Conservation (phyloP, 331 rosid species). For the Arachis monticola region DNA sequence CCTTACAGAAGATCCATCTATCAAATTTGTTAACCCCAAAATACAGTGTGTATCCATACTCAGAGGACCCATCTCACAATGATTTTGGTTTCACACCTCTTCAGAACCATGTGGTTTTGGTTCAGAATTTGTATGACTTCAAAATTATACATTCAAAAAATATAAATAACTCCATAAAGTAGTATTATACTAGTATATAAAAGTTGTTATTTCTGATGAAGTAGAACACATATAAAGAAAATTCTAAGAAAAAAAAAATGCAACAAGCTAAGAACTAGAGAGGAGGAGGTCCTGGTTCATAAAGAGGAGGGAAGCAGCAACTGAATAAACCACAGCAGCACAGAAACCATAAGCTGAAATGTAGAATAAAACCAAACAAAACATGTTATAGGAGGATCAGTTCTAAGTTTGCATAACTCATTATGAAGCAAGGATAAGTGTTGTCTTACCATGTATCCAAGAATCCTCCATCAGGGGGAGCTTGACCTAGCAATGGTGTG, state of each 20-base stretch:
- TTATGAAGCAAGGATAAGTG: background rate
- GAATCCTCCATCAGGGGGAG: conserved; percentile 51
- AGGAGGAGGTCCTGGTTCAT: conserved; percentile 70
- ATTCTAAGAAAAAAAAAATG: background rate
- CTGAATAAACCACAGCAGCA: conserved; percentile 77
- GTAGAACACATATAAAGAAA: background rate
- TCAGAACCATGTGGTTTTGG: background rate
- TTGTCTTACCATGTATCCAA: conserved; percentile 58
- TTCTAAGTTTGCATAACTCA: background rate
- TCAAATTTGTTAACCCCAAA: conserved; percentile 13
- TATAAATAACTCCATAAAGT: too few relatives aligned
- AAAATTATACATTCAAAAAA: too few relatives aligned
- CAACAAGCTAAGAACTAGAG: conserved; percentile 38
- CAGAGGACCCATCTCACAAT: conserved; percentile 35
- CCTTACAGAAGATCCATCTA: conserved; percentile 31
- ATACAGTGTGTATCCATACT: conserved; percentile 47
- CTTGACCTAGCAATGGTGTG: conserved; percentile 55
- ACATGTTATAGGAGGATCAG: background rate
- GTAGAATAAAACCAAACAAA: conserved; percentile 21
- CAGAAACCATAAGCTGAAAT: conserved; percentile 72
- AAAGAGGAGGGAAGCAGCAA: conserved; percentile 79
- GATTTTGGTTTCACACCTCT: conserved; percentile 12
- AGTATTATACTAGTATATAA: too few relatives aligned
- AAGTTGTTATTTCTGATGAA: too few relatives aligned
- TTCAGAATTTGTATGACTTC: too few relatives aligned